Evolutionary conservation across 805 yeast genomes (phyloP).

Genomic region (Yamadazyma tumulicola): DNA sequence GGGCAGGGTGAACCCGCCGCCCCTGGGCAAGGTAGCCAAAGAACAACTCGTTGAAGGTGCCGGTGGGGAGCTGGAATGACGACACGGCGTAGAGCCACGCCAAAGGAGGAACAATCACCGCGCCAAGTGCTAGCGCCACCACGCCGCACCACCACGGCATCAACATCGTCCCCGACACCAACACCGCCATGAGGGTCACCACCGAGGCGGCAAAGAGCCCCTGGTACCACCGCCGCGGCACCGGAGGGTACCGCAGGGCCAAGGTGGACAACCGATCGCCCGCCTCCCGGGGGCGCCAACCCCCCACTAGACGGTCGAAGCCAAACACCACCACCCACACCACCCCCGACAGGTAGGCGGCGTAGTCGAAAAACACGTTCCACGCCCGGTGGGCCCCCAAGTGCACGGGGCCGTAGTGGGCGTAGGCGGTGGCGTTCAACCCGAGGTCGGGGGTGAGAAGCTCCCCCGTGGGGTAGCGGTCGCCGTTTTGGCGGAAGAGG

Average conservation of each 20-base stretch:
- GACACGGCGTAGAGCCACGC: conserved; percentile 49
- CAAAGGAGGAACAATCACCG: conserved; percentile 46
- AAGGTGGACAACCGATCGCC: conserved; percentile 43
- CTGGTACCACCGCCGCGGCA: conserved; percentile 45
- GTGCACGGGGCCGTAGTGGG: conserved; percentile 41
- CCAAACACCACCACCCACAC: conserved; percentile 44
- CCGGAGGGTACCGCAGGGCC: conserved; percentile 35
- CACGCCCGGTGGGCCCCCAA: conserved; percentile 48
- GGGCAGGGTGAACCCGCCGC: conserved; percentile 39
- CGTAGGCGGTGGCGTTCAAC: conserved; percentile 46
- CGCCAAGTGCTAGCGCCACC: conserved; percentile 42
- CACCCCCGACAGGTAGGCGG: conserved; percentile 48
- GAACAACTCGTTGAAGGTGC: conserved; percentile 48
- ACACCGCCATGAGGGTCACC: conserved; percentile 28
- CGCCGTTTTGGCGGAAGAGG: conserved; percentile 35
- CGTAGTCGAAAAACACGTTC: conserved; percentile 52
- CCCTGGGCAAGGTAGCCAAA: conserved; percentile 40
- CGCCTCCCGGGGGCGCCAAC: too few relatives aligned
- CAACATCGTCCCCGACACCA: conserved; percentile 30
- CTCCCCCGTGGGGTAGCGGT: conserved; percentile 38
- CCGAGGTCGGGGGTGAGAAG: conserved; percentile 36
- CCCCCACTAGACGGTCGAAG: conserved; percentile 22
- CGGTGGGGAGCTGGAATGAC: conserved; percentile 51
- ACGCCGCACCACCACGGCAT: conserved; percentile 44
- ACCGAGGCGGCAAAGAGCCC: conserved; percentile 35